Evolutionary conservation across 129 eudicot species (phyloP).

Genomic region (Artemisia tridentata): DNA sequence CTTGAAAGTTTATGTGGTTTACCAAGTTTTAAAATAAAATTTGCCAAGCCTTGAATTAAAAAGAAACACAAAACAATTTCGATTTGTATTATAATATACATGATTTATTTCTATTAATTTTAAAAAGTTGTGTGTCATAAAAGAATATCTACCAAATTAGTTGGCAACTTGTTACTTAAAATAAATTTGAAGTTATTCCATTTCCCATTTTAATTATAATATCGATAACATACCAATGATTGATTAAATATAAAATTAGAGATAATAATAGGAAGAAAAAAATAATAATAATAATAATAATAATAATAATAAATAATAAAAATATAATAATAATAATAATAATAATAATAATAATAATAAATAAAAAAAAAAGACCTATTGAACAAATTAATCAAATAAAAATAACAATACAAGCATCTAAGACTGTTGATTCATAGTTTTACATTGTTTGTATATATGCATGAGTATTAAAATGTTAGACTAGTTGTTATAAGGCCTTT

Average conservation of each 20-base stretch:
- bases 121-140: not conserved
- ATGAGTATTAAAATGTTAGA: not conserved
- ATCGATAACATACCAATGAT: slow-evolving; percentile 12
- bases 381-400: not conserved
- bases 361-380: too few relatives aligned
- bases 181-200: not conserved
- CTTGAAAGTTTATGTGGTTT: too few relatives aligned
- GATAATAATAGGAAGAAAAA: not conserved
- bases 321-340: too few relatives aligned
- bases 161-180: not conserved
- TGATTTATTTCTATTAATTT: too few relatives aligned
- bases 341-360: too few relatives aligned
- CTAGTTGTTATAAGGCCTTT: too few relatives aligned
- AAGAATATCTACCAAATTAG: slow-evolving; percentile 9
- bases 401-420: not conserved
- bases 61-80: too few relatives aligned
- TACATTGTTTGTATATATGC: not conserved
- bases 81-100: too few relatives aligned
- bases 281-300: too few relatives aligned
- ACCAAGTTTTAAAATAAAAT: too few relatives aligned
- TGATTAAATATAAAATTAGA: not conserved
- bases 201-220: not conserved
- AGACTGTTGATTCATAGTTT: not conserved
- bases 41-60: too few relatives aligned
- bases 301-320: too few relatives aligned